Base-by-base conservation (phyloP, 768 basidiomycete genomes). In the Fomitopsis serialis region DNA sequence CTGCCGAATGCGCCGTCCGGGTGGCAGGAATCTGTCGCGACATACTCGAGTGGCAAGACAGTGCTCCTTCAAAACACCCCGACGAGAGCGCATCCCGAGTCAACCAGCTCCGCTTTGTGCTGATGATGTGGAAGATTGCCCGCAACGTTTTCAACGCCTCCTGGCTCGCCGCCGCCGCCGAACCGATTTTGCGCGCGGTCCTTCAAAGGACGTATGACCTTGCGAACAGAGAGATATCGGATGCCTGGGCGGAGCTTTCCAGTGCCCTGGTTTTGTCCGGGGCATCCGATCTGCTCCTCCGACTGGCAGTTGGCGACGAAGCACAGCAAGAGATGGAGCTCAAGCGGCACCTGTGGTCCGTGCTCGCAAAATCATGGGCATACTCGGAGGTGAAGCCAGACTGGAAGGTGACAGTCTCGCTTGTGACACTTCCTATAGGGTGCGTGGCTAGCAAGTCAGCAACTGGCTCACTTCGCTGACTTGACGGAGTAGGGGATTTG, bases 351-450 rank as follows among this genome's bases (percentile, higher is more conserved):
- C 62, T 83, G 21, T 85, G 84, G 84, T 61, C 53, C 3, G 60
- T 76, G 37, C 53, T 79, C 21, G 78, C 76, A 3, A 66, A 62
- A 48, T 66, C 63, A 2, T 67, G 69, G 59, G 53, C 64, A 32
- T 62, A 61, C 19, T 55, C 58, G 6, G 63, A 66, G 10, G 59
- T 45, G 17, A 56, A 59, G 13, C 59, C 64, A 17, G 57, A 60
- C 42, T 79, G 76, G 78, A 63, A 68, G 50, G 73, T 74, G 45
- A 53, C 79, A 0, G 59, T 76, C 1, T 66, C 69, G 21, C 72
- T 84, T 52, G 70, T 85, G 19, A 61, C 65, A 0, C 68, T 78
- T 48, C 79, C 83, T 1, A 62, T 81, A 45, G 67, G 74, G 83
- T 84, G 48, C 54, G 68, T 58, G 48, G 3, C 43, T 8, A 9